Base-by-base conservation (phyloP, 148 eudicot species). In the Rhododendron ferrugineum region DNA sequence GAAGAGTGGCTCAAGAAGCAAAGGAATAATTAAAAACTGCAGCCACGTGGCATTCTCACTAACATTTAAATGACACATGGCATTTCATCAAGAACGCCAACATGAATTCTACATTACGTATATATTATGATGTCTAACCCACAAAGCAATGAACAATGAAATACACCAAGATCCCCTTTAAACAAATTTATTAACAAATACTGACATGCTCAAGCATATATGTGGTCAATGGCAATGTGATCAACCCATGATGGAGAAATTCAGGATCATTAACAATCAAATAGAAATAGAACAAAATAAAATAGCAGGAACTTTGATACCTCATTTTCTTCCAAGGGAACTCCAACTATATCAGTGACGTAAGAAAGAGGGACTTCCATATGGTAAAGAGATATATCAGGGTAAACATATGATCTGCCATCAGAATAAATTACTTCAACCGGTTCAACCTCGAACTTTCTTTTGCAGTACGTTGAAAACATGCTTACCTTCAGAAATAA, bases 401-500 rank as follows among this genome's bases (percentile, higher is more conserved):
- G 99, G 89, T 86, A 93, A 64, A 90, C 86, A 85, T 85, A 85
- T 66, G 97, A 92, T 88, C 85, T 88, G 60, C 96, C 99, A 91
- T 92, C 93, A 84, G 95, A 73, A 75, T 94, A 89, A 42, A 89
- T 87, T 82, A 97, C 98, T 91, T 94, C 93, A 86, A 96, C 99
- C 56, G 99, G 97, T 88, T 96, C 98, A 87, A 95, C 93, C 88
- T 94, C 98, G 88, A 94, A 97, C 88, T 92, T 94, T 58, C 85
- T 89, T 81, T 92, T 90, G 84, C 99, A 95, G 82, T 95, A 97
- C 47, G 88, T 88, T 40, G 99, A 94, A 80, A 97, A 97, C 98
- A 97, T 94, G 68, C 98, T 91, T 47, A 97, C 99, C 99, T 97
- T 85, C 88, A 84, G 58, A 83, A 85, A 58, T 7, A 87, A 84